These are phyloP conservation scores for Elsinoe australis DNA, from an alignment of 2,329 filamentous ascomycete species.

Conservation along the genomic window DNA sequence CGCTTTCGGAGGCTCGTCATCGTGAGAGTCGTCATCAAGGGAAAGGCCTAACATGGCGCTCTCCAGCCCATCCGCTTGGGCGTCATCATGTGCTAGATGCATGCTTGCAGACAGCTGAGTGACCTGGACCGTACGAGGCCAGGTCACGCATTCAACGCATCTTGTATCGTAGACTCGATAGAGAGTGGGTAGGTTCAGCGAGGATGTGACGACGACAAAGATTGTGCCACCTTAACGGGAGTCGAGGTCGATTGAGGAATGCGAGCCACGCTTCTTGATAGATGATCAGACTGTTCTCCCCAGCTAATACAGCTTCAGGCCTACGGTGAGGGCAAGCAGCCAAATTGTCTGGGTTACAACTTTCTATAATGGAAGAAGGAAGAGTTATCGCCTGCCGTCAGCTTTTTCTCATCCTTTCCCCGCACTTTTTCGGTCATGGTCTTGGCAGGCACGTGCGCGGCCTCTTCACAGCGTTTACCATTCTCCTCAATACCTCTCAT, in stretches of 20 bases:
- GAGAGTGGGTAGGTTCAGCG: not conserved
- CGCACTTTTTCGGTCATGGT: not conserved
- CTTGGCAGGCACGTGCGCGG: not conserved
- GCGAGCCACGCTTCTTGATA: constrained; percentile 32
- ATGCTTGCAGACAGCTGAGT: constrained; percentile 11
- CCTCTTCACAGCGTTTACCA: not conserved
- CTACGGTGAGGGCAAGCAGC: constrained; percentile 38
- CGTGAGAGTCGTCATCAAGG: constrained; percentile 7
- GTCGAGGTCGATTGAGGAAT: constrained; percentile 23
- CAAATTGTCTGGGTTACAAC: constrained; percentile 48
- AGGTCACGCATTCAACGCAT: constrained; percentile 17
- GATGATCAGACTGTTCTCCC: constrained; percentile 38
- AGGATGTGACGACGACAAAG: constrained; percentile 1
- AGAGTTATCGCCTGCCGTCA: constrained; percentile 16
- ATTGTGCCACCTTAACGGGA: constrained; percentile 29
- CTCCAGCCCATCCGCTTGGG: constrained; percentile 21
- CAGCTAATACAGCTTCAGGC: constrained; percentile 48
- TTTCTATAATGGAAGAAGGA: constrained; percentile 28
- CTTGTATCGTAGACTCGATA: constrained; percentile 13
- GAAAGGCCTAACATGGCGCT: constrained; percentile 22
- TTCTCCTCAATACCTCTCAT: not conserved
- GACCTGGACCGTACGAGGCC: constrained; percentile 13
- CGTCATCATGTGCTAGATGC: constrained; percentile 24
- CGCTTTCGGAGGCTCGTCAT: constrained; percentile 19
- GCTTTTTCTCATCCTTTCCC: constrained; percentile 8